Evolutionary conservation across 805 yeast species (phyloP), one percentile per base, ranked within the genome.

Genomic region (Saccharomycopsis guyanensis): DNA sequence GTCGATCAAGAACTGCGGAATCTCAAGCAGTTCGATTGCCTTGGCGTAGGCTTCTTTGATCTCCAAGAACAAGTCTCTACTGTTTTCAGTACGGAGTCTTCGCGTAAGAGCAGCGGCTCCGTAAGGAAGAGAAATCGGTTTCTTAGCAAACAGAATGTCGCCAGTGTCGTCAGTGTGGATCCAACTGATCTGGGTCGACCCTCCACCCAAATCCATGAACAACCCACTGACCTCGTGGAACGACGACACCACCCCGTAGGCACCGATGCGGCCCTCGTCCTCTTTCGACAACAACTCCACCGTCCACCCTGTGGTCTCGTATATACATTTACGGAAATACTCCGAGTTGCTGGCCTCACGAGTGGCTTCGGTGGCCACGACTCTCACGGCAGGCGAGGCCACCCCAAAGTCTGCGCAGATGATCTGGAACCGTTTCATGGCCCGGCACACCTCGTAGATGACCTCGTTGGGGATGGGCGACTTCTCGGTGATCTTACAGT

Each of bases 331-430:
- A 35, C 78, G 68, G 55, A 83, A 75, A 46, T 76, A 79, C 40
- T 69, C 70, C 0, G 81, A 72, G 54, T 82, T 82, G 3, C 78
- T 65, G 2, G 87, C 86, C 52, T 77, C 80, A 56, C 86, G 70
- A 0, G 84, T 77, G 1, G 87, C 86, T 55, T 82, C 87, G 0
- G 89, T 81, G 6, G 86, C 87, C 18, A 82, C 80, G 1, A 83
- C 80, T 49, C 75, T 65, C 10, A 82, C 85, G 15, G 80, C 73
- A 13, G 69, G 60, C 43, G 70, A 71, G 4, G 78, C 72, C 1
- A 83, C 88, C 20, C 86, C 87, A 56, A 83, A 83, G 61, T 81
- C 87, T 45, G 72, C 77, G 59, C 91, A 84, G 37, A 82, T 80
- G 54, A 75, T 66, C 56, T 76, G 73, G 64, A 83, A 83, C 55